Percentiles rank a stretch among this genome's conserved stretches.
Conservation (phyloP, 139 green algal species). For the Tetradesmus lagerheimii region DNA sequence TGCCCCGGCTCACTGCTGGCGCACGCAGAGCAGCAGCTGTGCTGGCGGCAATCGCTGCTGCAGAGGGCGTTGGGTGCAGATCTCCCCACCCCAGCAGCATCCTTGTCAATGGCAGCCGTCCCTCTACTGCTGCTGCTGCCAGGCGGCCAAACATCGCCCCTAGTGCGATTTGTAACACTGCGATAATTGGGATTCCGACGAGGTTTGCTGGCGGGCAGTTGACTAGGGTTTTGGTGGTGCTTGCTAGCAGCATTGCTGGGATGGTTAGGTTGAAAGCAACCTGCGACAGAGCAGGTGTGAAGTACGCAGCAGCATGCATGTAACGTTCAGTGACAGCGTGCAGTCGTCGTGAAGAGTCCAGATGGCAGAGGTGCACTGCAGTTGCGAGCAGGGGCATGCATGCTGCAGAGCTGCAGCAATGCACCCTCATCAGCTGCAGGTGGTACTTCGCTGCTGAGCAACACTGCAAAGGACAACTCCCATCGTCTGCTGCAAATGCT, state of each 20-base stretch:
- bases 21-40: conserved; percentile 40
- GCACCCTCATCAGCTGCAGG: no score
- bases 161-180: conserved; percentile 26
- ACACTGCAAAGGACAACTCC: no score
- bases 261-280: conserved; percentile 53
- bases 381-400: not conserved
- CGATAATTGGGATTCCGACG: conserved; percentile 19
- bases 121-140: conserved; percentile 47
- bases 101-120: not conserved
- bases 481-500: no score
- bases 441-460: no score
- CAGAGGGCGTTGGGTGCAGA: conserved; percentile 26
- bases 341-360: not conserved
- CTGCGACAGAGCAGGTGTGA: not conserved
- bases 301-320: not conserved
- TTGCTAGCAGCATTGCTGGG: conserved; percentile 42
- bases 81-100: conserved; percentile 33
- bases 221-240: conserved; percentile 42
- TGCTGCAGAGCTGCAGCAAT: not conserved
- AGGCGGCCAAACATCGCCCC: conserved; percentile 17
- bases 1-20: conserved; percentile 3
- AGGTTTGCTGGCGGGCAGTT: conserved; percentile 15
- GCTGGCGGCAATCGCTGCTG: conserved; percentile 44
- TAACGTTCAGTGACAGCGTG: no score
- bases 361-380: not conserved